Evolutionary conservation across 805 yeast genomes (phyloP).

Genomic region (Phaffomyces thermotolerans): DNA sequence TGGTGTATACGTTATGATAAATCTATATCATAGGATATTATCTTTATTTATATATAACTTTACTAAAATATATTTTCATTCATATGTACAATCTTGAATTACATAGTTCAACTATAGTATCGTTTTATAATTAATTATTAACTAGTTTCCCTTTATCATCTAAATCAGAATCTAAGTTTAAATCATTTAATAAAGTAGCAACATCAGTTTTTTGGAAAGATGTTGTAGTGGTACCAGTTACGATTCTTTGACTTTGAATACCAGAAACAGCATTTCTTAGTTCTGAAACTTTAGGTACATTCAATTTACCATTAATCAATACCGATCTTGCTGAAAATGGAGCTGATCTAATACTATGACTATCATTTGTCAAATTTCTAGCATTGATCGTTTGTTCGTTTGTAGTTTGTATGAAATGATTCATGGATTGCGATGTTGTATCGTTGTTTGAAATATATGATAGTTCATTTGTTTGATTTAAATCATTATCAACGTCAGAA

Average conservation of each 20-base stretch:
- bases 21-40: too few species aligned
- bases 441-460: slow-evolving; percentile 12
- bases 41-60: too few species aligned
- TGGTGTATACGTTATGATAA: too few species aligned
- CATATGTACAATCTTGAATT: background rate
- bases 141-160: slow-evolving; percentile 16
- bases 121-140: background rate
- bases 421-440: slow-evolving; percentile 12
- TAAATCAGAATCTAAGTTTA: slow-evolving; percentile 14
- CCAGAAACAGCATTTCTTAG: slow-evolving; percentile 22
- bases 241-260: slow-evolving; percentile 1
- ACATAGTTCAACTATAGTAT: background rate
- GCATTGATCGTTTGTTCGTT: background rate
- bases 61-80: too few species aligned
- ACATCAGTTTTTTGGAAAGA: slow-evolving; percentile 18
- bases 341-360: slow-evolving; percentile 20
- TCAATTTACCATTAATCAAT: slow-evolving; percentile 15
- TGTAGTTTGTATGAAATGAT: slow-evolving; percentile 14
- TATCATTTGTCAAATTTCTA: slow-evolving; percentile 7
- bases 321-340: slow-evolving; percentile 23
- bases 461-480: background rate
- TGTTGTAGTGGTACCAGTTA: background rate
- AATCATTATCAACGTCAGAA: background rate
- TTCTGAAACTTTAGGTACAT: slow-evolving; percentile 22
- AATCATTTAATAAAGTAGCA: slow-evolving; percentile 17